A percentile compares a stretch with the other conserved stretches of the same genome.
Conservation (phyloP, 2,329 filamentous ascomycete species). For the Fusarium pseudonygamai region DNA sequence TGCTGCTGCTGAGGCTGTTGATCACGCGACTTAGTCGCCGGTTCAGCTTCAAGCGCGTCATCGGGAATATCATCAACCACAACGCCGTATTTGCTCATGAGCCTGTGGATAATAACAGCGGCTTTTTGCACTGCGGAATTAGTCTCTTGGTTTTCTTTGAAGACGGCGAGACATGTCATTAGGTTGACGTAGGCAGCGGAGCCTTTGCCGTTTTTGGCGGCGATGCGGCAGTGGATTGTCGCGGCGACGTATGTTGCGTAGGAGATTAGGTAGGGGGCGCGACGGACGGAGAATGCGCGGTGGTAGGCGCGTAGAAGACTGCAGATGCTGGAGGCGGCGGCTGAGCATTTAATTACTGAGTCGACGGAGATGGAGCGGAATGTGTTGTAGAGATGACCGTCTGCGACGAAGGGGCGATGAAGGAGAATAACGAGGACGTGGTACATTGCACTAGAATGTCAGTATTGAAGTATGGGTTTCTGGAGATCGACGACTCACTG, state of each 20-base stretch:
- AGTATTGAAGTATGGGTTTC: too few relatives aligned
- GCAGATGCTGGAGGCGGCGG: constrained; percentile 57
- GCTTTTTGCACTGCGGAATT: constrained; percentile 60
- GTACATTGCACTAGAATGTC: constrained; percentile 52
- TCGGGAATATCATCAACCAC: constrained; percentile 22
- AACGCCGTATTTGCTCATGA: constrained; percentile 57
- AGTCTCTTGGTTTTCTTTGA: constrained; percentile 59
- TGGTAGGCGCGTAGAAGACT: constrained; percentile 56
- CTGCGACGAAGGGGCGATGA: constrained; percentile 62
- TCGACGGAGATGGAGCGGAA: constrained; percentile 53
- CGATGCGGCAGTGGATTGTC: constrained; percentile 62
- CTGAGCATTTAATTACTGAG: constrained; percentile 55
- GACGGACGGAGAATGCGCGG: constrained; percentile 54
- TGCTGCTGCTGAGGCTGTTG: constrained; percentile 11
- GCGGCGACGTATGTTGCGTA: constrained; percentile 66
- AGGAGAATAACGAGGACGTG: constrained; percentile 63
- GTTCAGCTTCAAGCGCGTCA: constrained; percentile 17
- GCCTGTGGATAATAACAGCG: constrained; percentile 54
- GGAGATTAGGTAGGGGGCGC: constrained; percentile 62
- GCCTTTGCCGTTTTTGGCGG: constrained; percentile 53
- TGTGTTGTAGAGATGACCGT: constrained; percentile 58
- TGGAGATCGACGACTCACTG: constrained; percentile 26
- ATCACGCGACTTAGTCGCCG: neutral
- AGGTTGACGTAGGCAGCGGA: constrained; percentile 54
- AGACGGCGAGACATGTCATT: constrained; percentile 56